Base-by-base conservation (phyloP, 257 asterid species). In the Solanum rostratum region DNA sequence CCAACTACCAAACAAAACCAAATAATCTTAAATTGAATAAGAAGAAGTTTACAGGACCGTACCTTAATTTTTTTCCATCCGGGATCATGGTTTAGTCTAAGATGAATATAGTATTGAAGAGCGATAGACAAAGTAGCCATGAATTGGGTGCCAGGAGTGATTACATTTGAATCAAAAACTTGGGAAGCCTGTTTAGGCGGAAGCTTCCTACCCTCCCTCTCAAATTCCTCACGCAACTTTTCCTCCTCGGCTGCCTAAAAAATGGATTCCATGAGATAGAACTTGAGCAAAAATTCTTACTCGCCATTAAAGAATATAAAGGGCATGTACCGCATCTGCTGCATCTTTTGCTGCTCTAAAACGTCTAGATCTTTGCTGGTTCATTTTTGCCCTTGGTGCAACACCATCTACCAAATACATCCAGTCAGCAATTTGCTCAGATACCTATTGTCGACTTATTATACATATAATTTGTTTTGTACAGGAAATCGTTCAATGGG, bases 371-470 rank as follows among this genome's bases (percentile, higher is more conserved):
- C 97, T 43, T 15, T 89, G 93, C 27, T 89, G 94, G 80, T 94
- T 92, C 96, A 92, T 91, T 60, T 94, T 94, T 0, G 97, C 97
- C 60, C 95, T 87, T 2, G 97, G 95, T 33, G 96, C 96, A 52
- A 91, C 96, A 11, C 97, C 96, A 85, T 94, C 96, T 94, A 88
- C 79, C 37, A n/a, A 54, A 43, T 78, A 49, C 24, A 76, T 27
- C 33, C 62, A 5, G 29, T 78, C 65, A 18, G 46, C 16, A 78
- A 50, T 4, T 50, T 16, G 82, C 46, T 16, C 62, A 49, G 46
- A 50, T 50, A 50, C 41, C 60, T 76, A 78, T 33, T 33, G 39
- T 50, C 18, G 0, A 18, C 82, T 29, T 50, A 76, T 78, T 29
- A 16, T 18, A 50, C 27, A 76, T 49, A 76, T 27, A 52, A 27